Evolutionary conservation across 169 alveolate genomes (phyloP), one percentile per base, ranked within the genome.

Genomic region (Eimeria tenella): DNA sequence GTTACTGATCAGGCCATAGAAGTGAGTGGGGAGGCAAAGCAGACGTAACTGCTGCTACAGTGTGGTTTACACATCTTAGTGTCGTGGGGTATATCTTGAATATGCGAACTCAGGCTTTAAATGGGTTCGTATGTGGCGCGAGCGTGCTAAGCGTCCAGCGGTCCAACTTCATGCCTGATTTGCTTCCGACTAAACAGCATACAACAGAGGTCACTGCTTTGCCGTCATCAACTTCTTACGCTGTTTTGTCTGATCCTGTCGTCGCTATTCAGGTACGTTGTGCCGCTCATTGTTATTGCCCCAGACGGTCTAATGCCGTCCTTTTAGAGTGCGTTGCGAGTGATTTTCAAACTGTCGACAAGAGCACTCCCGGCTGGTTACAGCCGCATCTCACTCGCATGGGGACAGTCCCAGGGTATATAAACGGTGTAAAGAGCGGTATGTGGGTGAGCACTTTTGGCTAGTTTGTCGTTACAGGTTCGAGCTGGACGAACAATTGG

Each of bases 401-500:
- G 42, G 42, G 42, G 42, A 31, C 42, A 31, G 42, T 31, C 42
- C 42, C 42, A 1, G 42, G 0, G 42, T 31, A 1, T 2, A 31
- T 31, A 31, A 31, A 31, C 42, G 42, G 42, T 31, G 42, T 31
- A 31, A 31, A 31, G 2, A 31, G 2, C 42, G 42, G 42, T 2
- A 31, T 31, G 42, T 31, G 42, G 0, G 31, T 79, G 9, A 19
- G 63, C 62, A 17, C 5, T 17, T 6, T 13, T 6, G 50, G 50
- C 21, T 55, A 79, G 52, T n/a, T 55, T 63, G 56, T 63, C 17
- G 50, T 13, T 79, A 86, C 98, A 97, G 95, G 95, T 97, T 88
- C 98, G 97, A 87, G 97, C 98, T 9, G 97, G 98, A 49, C 95
- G 98, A 68, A 95, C 95, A 60, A 94, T 96, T 3, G 98, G 98